Conservation (phyloP, 2,329 filamentous ascomycete genomes). For the Xylariomycetidae sp. region DNA sequence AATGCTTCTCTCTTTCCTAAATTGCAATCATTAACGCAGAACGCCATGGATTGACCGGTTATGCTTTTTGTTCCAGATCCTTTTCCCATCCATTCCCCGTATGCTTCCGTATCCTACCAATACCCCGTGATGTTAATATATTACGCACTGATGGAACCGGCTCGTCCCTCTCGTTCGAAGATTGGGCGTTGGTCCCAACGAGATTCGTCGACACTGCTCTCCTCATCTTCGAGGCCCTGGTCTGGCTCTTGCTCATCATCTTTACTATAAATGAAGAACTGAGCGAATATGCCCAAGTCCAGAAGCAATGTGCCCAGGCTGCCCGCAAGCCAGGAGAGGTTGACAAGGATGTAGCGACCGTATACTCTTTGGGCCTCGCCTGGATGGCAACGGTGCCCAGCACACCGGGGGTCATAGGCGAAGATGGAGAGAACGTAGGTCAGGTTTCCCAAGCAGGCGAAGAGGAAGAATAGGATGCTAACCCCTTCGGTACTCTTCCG, state of each 20-base stretch:
- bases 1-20: too few relatives aligned
- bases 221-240: slow-evolving; percentile 21
- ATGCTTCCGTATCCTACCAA: too few relatives aligned
- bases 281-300: slow-evolving; percentile 80
- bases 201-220: slow-evolving; percentile 15
- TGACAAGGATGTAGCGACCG: slow-evolving; percentile 77
- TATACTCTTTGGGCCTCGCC: slow-evolving; percentile 67
- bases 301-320: slow-evolving; percentile 82
- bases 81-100: too few relatives aligned
- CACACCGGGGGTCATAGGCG: slow-evolving; percentile 75
- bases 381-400: slow-evolving; percentile 45
- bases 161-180: too few relatives aligned
- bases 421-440: slow-evolving; percentile 91
- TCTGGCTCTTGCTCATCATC: slow-evolving; percentile 29
- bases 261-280: slow-evolving; percentile 79
- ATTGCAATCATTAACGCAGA: too few relatives aligned
- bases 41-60: too few relatives aligned
- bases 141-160: too few relatives aligned
- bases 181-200: slow-evolving; percentile 25
- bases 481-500: slow-evolving; percentile 92
- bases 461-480: slow-evolving; percentile 90
- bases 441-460: slow-evolving; percentile 90
- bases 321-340: slow-evolving; percentile 83
- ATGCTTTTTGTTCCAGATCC: too few relatives aligned
- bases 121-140: too few relatives aligned